Base-by-base conservation (phyloP, 176 grass and related monocot genomes). In the Carex cristatella region DNA sequence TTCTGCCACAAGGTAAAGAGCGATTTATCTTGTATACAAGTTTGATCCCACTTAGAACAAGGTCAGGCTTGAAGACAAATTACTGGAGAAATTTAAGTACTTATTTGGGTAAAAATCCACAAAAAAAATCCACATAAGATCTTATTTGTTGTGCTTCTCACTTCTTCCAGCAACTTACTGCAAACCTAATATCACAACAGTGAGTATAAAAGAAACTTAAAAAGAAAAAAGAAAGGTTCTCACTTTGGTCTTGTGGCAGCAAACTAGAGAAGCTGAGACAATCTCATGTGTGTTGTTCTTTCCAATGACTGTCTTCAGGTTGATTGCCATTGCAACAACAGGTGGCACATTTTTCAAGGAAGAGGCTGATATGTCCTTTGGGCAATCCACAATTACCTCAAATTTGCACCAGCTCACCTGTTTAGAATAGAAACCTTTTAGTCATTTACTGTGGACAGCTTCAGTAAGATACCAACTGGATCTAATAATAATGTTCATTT, bases 371-470 rank as follows among this genome's bases (percentile, higher is more conserved):
- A 99, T 89, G 44, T 99, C 90, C 85, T 99, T 99, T 61, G 93
- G 93, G 64, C 78, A 94, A 87, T 95, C 85, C 79, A 99, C 90
- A 68, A 79, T 84, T 84, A 99, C 80, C 85, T 99, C 96, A 94
- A 91, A 94, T 85, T 94, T 99, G 76, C 93, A 99, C 96, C 96
- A 99, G 88, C 96, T 99, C 73, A 94, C 91, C 96, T 99, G 87
- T 89, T 80, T 61, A 83, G 83, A n/a, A 70, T 11, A 56, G 65
- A 85, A 95, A 31, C 14, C 28, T 79, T 71, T 79, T 33, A 78
- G 53, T 33, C 66, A 38, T 72, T 23, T 10, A 19, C 11, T 65
- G 64, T 67, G 82, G 19, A 81, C 7, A 7, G 13, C 3, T 33
- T 63, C 33, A 81, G 15, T 81, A 65, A 82, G 15, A 87, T 28